A percentile compares a stretch with the other conserved stretches of the same genome.
phyloP scores from a whole-genome alignment of 1,284 basidiomycete species.

The Rhodotorula sp. region DNA sequence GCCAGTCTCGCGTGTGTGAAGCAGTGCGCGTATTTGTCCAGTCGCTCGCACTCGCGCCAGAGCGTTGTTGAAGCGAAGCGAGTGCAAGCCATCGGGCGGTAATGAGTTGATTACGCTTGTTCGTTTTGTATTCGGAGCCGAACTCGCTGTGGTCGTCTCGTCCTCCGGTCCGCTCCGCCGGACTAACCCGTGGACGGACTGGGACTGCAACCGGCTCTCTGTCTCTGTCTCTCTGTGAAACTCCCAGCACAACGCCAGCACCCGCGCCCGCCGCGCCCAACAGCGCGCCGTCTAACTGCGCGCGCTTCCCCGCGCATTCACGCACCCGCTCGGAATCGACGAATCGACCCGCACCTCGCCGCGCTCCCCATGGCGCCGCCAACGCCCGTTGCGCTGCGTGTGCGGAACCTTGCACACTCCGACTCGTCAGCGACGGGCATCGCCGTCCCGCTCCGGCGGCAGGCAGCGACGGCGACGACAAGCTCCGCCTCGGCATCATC shows the following conservation, averaged over 20 bases:
- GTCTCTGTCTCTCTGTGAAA: not conserved
- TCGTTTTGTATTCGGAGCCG: not conserved
- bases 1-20: too few species aligned
- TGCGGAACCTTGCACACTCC: slow-evolving; percentile 4
- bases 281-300: not conserved
- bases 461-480: not conserved
- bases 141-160: not conserved
- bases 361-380: not conserved
- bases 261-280: too few species aligned
- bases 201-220: not conserved
- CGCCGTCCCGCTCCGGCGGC: too few species aligned
- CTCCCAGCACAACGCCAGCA: not conserved
- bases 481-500: not conserved
- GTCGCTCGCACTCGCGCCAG: too few species aligned
- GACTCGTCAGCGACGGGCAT: not conserved
- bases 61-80: too few species aligned
- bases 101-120: not conserved
- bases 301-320: not conserved
- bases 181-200: not conserved
- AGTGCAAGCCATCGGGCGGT: not conserved
- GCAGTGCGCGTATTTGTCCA: too few species aligned
- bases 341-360: not conserved
- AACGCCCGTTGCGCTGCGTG: not conserved
- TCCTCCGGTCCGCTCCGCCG: too few species aligned
- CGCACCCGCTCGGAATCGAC: not conserved